Evolutionary conservation across 225 moss, liverwort and hornwort genomes (phyloP), one percentile per base, ranked within the genome.

Genomic region (Pseudisothecium myosuroides): DNA sequence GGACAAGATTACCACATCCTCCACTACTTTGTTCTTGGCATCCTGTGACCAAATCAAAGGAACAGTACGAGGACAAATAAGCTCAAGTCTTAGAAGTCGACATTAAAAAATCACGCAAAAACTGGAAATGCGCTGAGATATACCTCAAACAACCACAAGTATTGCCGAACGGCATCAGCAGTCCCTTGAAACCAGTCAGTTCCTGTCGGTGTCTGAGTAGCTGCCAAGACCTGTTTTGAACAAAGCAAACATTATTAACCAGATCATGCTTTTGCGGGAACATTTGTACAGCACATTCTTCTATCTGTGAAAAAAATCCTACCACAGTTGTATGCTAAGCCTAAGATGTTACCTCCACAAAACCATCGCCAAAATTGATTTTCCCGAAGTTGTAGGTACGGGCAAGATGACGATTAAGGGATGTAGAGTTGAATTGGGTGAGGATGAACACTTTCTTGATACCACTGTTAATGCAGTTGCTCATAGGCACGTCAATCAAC

Each of bases 121-220:
- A 47, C 31, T 81, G 64, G 34, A 71, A 75, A 60, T 29, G 86
- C 49, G 29, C 60, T 45, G 23, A 36, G 76, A 61, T 22, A 15
- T 83, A 97, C 97, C 95, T 98, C 98, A 83, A 98, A 96, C 65
- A 98, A 91, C 98, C 98, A 98, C 87, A 95, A 89, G 84, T 96
- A 98, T 61, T 98, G 98, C 58, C 98, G 92, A 56, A 98, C 98
- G 24, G 96, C 98, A 92, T 98, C 98, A 8, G 96, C 98, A 39
- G 96, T 98, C 81, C 98, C 98, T 92, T 94, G 95, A 85, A 98
- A 98, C 97, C 96, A 97, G 75, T 97, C 94, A 91, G 92, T 93
- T 47, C 97, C 96, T 79, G 89, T 87, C 28, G 91, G 94, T 26
- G 95, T 97, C 79, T 97, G 97, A 66, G 95, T 95, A 37, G 97